Evolutionary conservation across 2,329 filamentous ascomycete species (phyloP), one percentile per base, ranked within the genome.

Genomic region (Aspergillus arachidicola): DNA sequence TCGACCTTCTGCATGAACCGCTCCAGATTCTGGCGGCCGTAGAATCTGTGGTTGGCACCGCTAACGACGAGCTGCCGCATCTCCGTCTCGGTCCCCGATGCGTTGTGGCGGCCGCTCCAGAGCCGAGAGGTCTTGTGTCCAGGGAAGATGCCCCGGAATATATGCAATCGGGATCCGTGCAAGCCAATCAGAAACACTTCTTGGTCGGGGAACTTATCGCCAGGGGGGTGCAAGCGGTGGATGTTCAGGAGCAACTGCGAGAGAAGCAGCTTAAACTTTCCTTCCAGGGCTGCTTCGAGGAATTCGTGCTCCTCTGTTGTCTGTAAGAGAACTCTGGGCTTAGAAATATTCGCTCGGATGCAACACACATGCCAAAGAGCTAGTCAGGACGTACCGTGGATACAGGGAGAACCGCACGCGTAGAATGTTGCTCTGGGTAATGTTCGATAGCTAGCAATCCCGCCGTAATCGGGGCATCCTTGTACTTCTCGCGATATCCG

Each of bases 201-300:
- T 64, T 76, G 73, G 61, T 73, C 70, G 0, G 73, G 73, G 11
- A 75, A 23, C 26, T 71, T 69, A 63, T 74, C 70, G 19, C 63
- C 68, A 6, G 62, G 65, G 3, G 65, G 57, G 9, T 59, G 58
- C 19, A 70, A 64, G 19, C 60, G 63, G 30, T 64, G 59, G 19
- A 72, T 46, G 51, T 73, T 59, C 12, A 65, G 50, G n/a, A 69
- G 60, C 19, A 74, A 59, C 50, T 74, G 71, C 7, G 64, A 59
- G 4, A 75, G 67, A 9, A 75, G 68, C 10, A 72, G 64, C 54
- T 75, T 71, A 63, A 75, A 70, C 11, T 71, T 72, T 14, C 61
- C 65, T 21, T 62, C 53, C 1, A 75, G 67, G 50, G 66, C 45
- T 21, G 60, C 32, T 4, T 48, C 19, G 26, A 72, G 65, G n/a